These are phyloP conservation scores for Colletotrichum tofieldiae DNA, from an alignment of 2,329 filamentous ascomycete genomes.

Conservation along the genomic window DNA sequence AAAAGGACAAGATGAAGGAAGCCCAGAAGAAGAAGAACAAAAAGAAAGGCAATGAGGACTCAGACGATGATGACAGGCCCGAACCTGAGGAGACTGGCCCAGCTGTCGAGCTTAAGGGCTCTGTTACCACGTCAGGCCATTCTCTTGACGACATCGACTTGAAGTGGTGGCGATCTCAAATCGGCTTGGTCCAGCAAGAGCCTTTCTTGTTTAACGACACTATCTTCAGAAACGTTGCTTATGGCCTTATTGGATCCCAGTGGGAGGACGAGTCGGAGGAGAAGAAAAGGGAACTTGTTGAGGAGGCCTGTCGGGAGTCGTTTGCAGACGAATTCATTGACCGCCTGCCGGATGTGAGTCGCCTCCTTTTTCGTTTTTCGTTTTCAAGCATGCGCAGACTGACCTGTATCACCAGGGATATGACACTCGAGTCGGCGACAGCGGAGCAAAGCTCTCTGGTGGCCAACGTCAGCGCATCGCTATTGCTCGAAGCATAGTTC, in stretches of 20 bases:
- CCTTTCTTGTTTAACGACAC: constrained; percentile 78
- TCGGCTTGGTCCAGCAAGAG: constrained; percentile 78
- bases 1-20: constrained; percentile 62
- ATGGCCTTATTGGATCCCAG: constrained; percentile 68
- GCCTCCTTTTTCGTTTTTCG: constrained; percentile 19
- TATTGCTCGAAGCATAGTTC: constrained; percentile 82
- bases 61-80: constrained; percentile 45
- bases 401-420: constrained; percentile 68
- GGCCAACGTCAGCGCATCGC: constrained; percentile 89
- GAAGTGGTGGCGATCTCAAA: constrained; percentile 75
- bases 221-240: constrained; percentile 74
- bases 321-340: constrained; percentile 81
- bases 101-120: constrained; percentile 64
- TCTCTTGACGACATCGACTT: constrained; percentile 72
- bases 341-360: constrained; percentile 68
- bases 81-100: constrained; percentile 56
- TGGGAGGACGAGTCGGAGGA: constrained; percentile 69
- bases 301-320: constrained; percentile 76
- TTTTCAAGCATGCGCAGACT: neutral
- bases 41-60: constrained; percentile 51
- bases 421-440: constrained; percentile 72
- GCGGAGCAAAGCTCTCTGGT: constrained; percentile 83
- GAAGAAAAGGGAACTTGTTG: constrained; percentile 72
- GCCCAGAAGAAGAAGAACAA: constrained; percentile 56
- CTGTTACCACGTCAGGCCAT: constrained; percentile 68